Percentiles rank a stretch among this genome's conserved stretches.
phyloP scores from a whole-genome alignment of 2,329 filamentous ascomycete genomes.

The Lachnellula arida region DNA sequence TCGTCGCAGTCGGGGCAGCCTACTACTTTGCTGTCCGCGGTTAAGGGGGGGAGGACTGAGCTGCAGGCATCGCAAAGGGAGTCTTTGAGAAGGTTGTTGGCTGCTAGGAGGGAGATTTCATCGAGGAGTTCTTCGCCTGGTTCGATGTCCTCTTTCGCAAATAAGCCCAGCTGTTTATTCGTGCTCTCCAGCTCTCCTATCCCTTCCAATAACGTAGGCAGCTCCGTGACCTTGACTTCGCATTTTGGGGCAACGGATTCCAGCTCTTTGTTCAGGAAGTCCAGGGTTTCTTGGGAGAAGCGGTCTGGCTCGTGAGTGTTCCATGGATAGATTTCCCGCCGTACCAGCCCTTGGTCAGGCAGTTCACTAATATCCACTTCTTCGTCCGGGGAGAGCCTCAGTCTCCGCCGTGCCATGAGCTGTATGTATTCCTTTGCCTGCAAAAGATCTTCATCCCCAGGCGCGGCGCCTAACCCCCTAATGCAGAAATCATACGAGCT shows the following conservation, averaged over 20 bases:
- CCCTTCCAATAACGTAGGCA: conserved; percentile 60
- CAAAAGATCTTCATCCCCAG: conserved; percentile 51
- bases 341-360: conserved; percentile 65
- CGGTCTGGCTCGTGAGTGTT: conserved; percentile 65
- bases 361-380: conserved; percentile 49
- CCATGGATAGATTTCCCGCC: conserved; percentile 67
- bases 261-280: conserved; percentile 67
- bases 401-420: conserved; percentile 45
- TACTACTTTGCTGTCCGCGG: conserved; percentile 42
- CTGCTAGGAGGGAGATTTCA: conserved; percentile 83
- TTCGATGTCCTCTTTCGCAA: conserved; percentile 75
- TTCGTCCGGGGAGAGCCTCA: conserved; percentile 34
- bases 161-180: conserved; percentile 80
- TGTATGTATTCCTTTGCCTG: conserved; percentile 51
- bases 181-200: conserved; percentile 52
- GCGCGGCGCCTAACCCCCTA: conserved; percentile 52
- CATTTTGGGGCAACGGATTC: conserved; percentile 71
- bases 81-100: conserved; percentile 83
- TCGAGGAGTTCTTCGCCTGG: conserved; percentile 72
- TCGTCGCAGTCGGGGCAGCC: conserved; percentile 59
- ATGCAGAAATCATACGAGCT: conserved; percentile 63
- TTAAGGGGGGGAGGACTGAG: conserved; percentile 60
- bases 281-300: conserved; percentile 63
- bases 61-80: conserved; percentile 88
- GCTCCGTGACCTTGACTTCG: conserved; percentile 67